phyloP scores from a whole-genome alignment of 768 basidiomycete genomes.

The Leccinum incarnatum region DNA sequence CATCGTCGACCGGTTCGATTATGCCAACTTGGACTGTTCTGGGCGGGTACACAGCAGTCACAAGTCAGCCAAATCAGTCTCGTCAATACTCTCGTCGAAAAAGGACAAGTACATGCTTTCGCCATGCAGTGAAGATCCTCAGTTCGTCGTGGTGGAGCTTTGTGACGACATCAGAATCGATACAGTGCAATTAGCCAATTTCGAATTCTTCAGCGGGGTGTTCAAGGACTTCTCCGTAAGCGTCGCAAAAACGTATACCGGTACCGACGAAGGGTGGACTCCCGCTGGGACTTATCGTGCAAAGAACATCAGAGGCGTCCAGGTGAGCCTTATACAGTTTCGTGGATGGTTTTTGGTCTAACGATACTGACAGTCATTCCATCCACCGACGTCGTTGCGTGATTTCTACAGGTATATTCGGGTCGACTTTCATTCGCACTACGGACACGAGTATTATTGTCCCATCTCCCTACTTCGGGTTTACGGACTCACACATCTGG shows the following conservation, averaged over 20 bases:
- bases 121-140: constrained; percentile 63
- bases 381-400: constrained; percentile 64
- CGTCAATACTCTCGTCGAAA: constrained; percentile 82
- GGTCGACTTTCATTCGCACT: constrained; percentile 91
- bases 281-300: constrained; percentile 75
- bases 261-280: constrained; percentile 61
- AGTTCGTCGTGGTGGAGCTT: constrained; percentile 91
- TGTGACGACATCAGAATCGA: constrained; percentile 98
- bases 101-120: constrained; percentile 97
- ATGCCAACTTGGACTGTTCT: constrained; percentile 89
- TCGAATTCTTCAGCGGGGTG: constrained; percentile 96
- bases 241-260: constrained; percentile 78
- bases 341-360: neutral
- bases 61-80: constrained; percentile 74
- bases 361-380: constrained; percentile 57
- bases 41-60: constrained; percentile 88
- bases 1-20: constrained; percentile 88
- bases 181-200: constrained; percentile 93
- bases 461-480: constrained; percentile 90
- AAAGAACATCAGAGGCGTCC: constrained; percentile 89
- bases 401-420: constrained; percentile 94
- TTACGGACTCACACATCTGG: constrained; percentile 94
- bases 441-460: constrained; percentile 95
- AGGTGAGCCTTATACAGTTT: constrained; percentile 50
- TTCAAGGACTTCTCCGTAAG: constrained; percentile 90